Evolutionary conservation across 2,329 filamentous ascomycete species (phyloP).

Genomic region (Onygenales sp.): DNA sequence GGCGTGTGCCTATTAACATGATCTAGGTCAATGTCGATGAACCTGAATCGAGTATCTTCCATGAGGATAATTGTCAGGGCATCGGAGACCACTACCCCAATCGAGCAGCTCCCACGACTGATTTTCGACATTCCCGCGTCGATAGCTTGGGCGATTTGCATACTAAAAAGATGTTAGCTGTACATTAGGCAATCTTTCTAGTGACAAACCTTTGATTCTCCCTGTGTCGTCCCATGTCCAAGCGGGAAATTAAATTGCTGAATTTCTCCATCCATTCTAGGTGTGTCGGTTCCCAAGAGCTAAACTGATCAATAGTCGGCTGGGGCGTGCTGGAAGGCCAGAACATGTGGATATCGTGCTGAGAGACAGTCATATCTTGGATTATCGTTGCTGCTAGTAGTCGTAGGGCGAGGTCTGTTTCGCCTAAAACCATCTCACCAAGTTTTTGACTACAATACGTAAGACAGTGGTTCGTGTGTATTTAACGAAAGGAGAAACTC

Average conservation of each 20-base stretch:
- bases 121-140: background rate
- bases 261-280: background rate
- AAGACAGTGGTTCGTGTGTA: background rate
- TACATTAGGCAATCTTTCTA: background rate
- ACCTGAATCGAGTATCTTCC: background rate
- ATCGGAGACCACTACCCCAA: background rate
- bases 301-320: background rate
- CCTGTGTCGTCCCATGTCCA: background rate
- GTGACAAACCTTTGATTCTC: background rate
- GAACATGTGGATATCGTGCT: conserved; percentile 1
- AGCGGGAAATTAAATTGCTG: background rate
- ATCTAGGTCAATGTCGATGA: conserved; percentile 1
- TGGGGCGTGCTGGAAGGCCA: conserved; percentile 4
- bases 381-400: conserved; percentile 16
- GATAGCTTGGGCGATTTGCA: background rate
- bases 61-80: conserved; percentile 1
- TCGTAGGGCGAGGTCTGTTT: conserved; percentile 11
- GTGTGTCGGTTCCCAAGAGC: background rate
- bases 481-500: background rate
- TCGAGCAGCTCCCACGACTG: background rate
- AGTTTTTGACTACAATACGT: conserved; percentile 3
- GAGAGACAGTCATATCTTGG: conserved; percentile 6
- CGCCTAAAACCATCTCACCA: conserved; percentile 7
- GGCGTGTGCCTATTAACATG: background rate
- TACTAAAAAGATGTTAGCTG: background rate